Base-by-base conservation (phyloP, 371 early-diverging fungal species). In the Paraphysoderma sedebokerense region DNA sequence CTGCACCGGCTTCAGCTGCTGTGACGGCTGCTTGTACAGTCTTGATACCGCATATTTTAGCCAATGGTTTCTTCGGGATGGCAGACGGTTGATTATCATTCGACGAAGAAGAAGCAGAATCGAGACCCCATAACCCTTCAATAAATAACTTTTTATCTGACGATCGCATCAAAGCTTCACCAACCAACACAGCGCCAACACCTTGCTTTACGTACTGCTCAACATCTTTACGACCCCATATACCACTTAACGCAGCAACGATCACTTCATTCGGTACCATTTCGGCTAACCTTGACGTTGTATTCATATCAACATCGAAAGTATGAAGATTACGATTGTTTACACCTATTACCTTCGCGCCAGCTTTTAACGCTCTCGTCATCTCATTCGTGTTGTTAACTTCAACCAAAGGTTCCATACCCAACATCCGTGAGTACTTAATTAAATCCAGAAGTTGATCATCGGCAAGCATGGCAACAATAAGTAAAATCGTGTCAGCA, bases 381-480 rank as follows among this genome's bases (percentile, higher is more conserved):
- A 92, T 88, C 65, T 97, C 95, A 28, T 72, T 78, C 11, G 61
- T 72, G 53, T 79, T 85, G 59, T 92, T 90, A 32, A 97, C 93
- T 63, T 97, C 98, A 1, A 95, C 95, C 49, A 97, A 62, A n/a
- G 98, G 92, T 60, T 93, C 95, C 83, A 97, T 95, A 2, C 87
- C 87, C 8, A 92, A 66, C 7, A 55, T 48, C 11, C 82, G 72
- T 2, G 90, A 61, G 52, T 80, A 83, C 7, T 55, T 62, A 55
- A 90, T 69, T 8, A 92, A 68, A 27, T 52, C 54, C 39, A 89
- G 59, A 22, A 69, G 62, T 19, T 74, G 64, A 22, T 51, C 58
- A 26, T 81, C 74, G n/a, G 65, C 59, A 49, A 97, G 68, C 74
- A 92, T 85, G 40, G 93, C 88, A n/a, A 93, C 92, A 56, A 97